phyloP scores from a whole-genome alignment of 2,329 filamentous ascomycete genomes.

The Fusarium chaquense region DNA sequence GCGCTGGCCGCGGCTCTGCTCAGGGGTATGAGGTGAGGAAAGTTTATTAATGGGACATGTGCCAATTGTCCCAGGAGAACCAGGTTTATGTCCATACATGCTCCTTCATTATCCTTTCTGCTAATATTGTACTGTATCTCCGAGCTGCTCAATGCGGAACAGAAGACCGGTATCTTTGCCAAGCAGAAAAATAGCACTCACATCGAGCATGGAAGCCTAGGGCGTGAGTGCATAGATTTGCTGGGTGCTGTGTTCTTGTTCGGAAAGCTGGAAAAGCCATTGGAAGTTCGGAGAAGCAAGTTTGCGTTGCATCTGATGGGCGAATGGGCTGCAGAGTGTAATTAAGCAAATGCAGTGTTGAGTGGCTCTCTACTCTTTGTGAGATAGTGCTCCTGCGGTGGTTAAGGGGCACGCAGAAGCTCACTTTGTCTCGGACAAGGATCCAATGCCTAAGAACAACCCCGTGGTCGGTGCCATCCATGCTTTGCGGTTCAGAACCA shows the following conservation, averaged over 20 bases:
- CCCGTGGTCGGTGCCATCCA: slow-evolving; percentile 47
- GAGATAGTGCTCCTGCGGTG: slow-evolving; percentile 42
- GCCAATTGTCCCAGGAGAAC: slow-evolving; percentile 1
- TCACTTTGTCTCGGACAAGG: slow-evolving; percentile 45
- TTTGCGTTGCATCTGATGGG: not conserved
- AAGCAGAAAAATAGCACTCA: slow-evolving; percentile 11
- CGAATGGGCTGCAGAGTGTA: slow-evolving; percentile 40
- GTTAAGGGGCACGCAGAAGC: slow-evolving; percentile 49
- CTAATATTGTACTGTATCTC: slow-evolving; percentile 1
- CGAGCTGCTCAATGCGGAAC: slow-evolving; percentile 24
- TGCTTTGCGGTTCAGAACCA: slow-evolving; percentile 30
- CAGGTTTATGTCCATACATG: not conserved
- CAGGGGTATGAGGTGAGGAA: slow-evolving; percentile 32
- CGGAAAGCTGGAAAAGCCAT: not conserved
- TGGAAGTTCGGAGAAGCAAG: slow-evolving; percentile 23
- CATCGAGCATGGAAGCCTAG: not conserved
- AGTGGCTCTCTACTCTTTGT: slow-evolving; percentile 30
- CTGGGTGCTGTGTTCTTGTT: slow-evolving; percentile 9
- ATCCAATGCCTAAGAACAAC: slow-evolving; percentile 41
- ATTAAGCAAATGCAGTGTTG: slow-evolving; percentile 41
- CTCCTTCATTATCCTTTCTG: not conserved
- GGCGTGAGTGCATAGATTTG: slow-evolving; percentile 16
- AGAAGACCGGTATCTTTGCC: not conserved
- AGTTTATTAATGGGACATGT: slow-evolving; percentile 13
- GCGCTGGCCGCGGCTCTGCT: slow-evolving; percentile 36